These are phyloP conservation scores for Monosporascus sp. DNA, from an alignment of 2,329 filamentous ascomycete genomes.

Conservation along the genomic window DNA sequence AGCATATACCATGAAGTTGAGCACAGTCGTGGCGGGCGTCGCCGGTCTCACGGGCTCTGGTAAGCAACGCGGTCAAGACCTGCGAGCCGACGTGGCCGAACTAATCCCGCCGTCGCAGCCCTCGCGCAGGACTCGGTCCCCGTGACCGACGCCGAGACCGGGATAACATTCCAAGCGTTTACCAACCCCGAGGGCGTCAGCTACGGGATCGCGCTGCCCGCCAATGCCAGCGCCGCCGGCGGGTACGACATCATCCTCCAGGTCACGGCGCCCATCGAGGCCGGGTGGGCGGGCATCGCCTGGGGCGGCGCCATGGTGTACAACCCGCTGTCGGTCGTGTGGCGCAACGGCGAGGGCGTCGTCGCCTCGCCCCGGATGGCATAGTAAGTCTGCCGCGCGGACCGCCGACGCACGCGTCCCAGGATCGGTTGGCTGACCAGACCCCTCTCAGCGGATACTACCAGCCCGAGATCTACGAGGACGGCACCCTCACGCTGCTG, in stretches of 20 bases:
- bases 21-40: conserved; percentile 18
- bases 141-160: conserved; percentile 32
- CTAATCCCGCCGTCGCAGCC: conserved; percentile 13
- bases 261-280: conserved; percentile 29
- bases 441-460: conserved; percentile 29
- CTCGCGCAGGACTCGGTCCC: conserved; percentile 28
- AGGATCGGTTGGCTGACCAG: background rate
- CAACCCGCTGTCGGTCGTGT: conserved; percentile 35
- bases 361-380: conserved; percentile 35
- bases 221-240: conserved; percentile 19
- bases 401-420: too few relatives aligned
- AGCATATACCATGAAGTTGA: conserved; percentile 28
- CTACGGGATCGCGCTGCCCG: conserved; percentile 30
- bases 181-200: conserved; percentile 29
- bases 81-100: background rate
- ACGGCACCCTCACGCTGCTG: conserved; percentile 28
- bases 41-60: conserved; percentile 25
- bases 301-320: conserved; percentile 39
- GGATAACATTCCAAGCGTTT: conserved; percentile 39
- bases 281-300: conserved; percentile 36
- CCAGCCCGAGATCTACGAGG: conserved; percentile 24
- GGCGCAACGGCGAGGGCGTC: conserved; percentile 32
- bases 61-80: conserved; percentile 13
- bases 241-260: conserved; percentile 35
- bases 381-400: conserved; percentile 25